These are phyloP conservation scores for Suillus bovinus DNA, from an alignment of 768 basidiomycete species.

Conservation along the genomic window DNA sequence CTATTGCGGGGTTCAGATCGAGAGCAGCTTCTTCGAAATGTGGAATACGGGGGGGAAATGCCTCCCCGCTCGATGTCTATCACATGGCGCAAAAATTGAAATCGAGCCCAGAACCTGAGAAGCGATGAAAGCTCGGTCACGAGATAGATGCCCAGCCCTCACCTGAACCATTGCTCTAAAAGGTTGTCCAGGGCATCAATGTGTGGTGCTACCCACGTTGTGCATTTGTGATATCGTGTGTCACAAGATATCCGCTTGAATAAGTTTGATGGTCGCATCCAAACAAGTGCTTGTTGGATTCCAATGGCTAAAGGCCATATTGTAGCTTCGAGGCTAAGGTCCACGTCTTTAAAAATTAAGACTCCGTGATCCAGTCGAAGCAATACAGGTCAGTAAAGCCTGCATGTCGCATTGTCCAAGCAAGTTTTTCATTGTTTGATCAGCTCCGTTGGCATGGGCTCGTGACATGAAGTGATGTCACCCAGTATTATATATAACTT, in stretches of 20 bases:
- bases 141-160: constrained; percentile 17
- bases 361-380: background rate
- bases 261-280: constrained; percentile 28
- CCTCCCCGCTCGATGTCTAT: constrained; percentile 46
- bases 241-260: constrained; percentile 29
- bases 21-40: background rate
- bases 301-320: constrained; percentile 25
- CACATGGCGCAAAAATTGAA: constrained; percentile 32
- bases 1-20: background rate
- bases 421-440: constrained; percentile 31
- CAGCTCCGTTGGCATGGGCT: background rate
- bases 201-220: constrained; percentile 14
- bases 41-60: constrained; percentile 25
- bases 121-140: constrained; percentile 2
- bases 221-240: constrained; percentile 25
- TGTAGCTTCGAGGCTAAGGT: constrained; percentile 56
- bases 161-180: constrained; percentile 46
- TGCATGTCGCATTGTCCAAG: constrained; percentile 24
- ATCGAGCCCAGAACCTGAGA: constrained; percentile 49
- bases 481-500: constrained; percentile 35
- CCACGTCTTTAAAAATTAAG: constrained; percentile 33
- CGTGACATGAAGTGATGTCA: constrained; percentile 11
- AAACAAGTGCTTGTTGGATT: constrained; percentile 26
- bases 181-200: constrained; percentile 22
- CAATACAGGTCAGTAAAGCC: constrained; percentile 33